A percentile compares a stretch with the other conserved stretches of the same genome.
Evolutionary conservation across 208 protist genomes (phyloP).

Genomic region (Crithidia expoeki): DNA sequence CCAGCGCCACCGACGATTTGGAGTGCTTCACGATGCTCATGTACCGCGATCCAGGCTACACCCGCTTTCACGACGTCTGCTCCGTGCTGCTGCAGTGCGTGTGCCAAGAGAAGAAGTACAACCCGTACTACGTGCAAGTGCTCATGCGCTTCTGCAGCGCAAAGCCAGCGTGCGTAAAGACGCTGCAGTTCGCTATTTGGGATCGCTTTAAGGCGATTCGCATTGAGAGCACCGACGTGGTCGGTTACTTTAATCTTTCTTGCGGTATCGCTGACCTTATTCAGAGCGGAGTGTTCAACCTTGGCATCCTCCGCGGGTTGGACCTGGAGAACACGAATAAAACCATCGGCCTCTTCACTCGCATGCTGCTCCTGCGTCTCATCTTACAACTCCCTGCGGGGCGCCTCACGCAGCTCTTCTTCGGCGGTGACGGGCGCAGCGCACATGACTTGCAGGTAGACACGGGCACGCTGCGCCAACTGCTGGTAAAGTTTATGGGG

Average conservation of each 20-base stretch:
- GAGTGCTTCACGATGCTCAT: slow-evolving; percentile 85
- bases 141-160: slow-evolving; percentile 76
- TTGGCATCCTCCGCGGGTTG: slow-evolving; percentile 81
- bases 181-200: slow-evolving; percentile 85
- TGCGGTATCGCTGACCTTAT: slow-evolving; percentile 62
- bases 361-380: slow-evolving; percentile 74
- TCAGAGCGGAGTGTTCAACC: slow-evolving; percentile 56
- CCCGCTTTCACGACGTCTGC: slow-evolving; percentile 69
- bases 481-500: slow-evolving; percentile 60
- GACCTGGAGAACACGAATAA: slow-evolving; percentile 81
- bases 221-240: slow-evolving; percentile 60
- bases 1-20: slow-evolving; percentile 65
- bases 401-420: slow-evolving; percentile 74
- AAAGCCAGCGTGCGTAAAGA: slow-evolving; percentile 58
- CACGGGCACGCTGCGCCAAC: slow-evolving; percentile 51
- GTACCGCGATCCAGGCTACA: slow-evolving; percentile 70
- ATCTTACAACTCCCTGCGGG: slow-evolving; percentile 61
- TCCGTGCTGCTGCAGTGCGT: slow-evolving; percentile 73
- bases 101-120: slow-evolving; percentile 70
- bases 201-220: slow-evolving; percentile 83
- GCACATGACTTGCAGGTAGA: slow-evolving; percentile 70
- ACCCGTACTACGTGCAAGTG: slow-evolving; percentile 75
- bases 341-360: slow-evolving; percentile 77
- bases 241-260: slow-evolving; percentile 75
- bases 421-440: slow-evolving; percentile 68